Conservation (phyloP, 129 eudicot genomes). For the Artemisia tridentata region DNA sequence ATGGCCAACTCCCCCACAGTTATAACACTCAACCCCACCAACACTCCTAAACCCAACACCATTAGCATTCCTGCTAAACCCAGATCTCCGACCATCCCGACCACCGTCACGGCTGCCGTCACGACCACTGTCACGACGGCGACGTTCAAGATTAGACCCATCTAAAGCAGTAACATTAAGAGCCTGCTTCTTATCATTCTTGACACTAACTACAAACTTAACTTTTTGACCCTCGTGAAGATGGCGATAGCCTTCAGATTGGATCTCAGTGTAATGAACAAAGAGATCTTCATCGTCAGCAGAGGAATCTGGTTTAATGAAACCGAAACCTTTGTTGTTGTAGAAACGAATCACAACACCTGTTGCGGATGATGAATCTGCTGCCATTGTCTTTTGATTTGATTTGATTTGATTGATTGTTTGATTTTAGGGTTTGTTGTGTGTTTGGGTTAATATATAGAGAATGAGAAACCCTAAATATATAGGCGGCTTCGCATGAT, state of each 20-base stretch:
- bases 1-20: slow-evolving; percentile 55
- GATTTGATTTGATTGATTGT: no score
- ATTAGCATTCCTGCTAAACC: slow-evolving; percentile 37
- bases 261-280: slow-evolving; percentile 75
- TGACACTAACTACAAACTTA: slow-evolving; percentile 44
- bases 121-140: slow-evolving; percentile 34
- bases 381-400: no score
- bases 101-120: background rate
- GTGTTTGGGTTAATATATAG: background rate
- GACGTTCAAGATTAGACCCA: slow-evolving; percentile 33
- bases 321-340: slow-evolving; percentile 66
- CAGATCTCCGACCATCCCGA: slow-evolving; percentile 25
- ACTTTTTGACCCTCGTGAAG: slow-evolving; percentile 58
- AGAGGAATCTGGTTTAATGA: slow-evolving; percentile 55
- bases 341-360: slow-evolving; percentile 60
- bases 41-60: slow-evolving; percentile 36
- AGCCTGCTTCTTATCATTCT: slow-evolving; percentile 47
- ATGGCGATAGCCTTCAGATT: slow-evolving; percentile 59
- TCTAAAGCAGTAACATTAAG: slow-evolving; percentile 50
- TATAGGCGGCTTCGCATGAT: slow-evolving; percentile 4
- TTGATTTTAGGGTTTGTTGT: background rate
- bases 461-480: slow-evolving; percentile 34
- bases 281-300: slow-evolving; percentile 77
- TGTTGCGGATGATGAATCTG: slow-evolving; percentile 3
- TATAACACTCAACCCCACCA: slow-evolving; percentile 43